phyloP scores from a whole-genome alignment of 768 basidiomycete genomes.

The Hydnomerulius pinastri region DNA sequence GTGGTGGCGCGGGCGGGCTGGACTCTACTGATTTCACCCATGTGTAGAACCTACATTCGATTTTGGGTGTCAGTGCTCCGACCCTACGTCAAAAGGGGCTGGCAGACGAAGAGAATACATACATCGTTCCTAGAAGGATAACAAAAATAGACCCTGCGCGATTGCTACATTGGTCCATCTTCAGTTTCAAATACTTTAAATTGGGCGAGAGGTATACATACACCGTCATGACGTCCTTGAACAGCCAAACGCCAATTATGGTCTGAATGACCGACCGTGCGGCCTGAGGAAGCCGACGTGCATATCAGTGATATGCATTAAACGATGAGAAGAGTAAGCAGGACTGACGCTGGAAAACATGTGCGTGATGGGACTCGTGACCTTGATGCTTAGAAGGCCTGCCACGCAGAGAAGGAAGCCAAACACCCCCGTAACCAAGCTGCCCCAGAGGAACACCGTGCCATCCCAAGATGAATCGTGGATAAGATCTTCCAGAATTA shows the following conservation, averaged over 20 bases:
- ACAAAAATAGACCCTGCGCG: slow-evolving; percentile 64
- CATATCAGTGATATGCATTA: slow-evolving; percentile 1
- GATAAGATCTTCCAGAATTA: slow-evolving; percentile 42
- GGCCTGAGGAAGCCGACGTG: slow-evolving; percentile 46
- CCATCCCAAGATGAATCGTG: slow-evolving; percentile 47
- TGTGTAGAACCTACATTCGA: slow-evolving; percentile 52
- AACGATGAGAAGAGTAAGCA: neutral
- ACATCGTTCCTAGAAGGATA: slow-evolving; percentile 72
- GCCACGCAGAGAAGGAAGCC: slow-evolving; percentile 83
- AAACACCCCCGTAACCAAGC: slow-evolving; percentile 69
- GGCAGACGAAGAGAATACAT: slow-evolving; percentile 19
- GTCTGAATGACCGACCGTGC: slow-evolving; percentile 85
- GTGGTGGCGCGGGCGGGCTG: slow-evolving; percentile 15
- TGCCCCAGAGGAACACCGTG: slow-evolving; percentile 62
- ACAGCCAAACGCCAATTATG: slow-evolving; percentile 74
- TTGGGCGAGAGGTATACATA: slow-evolving; percentile 38
- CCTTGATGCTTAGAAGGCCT: slow-evolving; percentile 76
- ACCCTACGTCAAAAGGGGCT: neutral
- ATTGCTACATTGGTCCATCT: slow-evolving; percentile 43
- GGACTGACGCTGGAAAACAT: slow-evolving; percentile 77
- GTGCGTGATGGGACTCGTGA: slow-evolving; percentile 82
- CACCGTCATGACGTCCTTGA: slow-evolving; percentile 73
- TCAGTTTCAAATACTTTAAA: neutral
- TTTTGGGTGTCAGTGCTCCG: neutral
- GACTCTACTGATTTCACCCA: slow-evolving; percentile 42